These are phyloP conservation scores for Phoma sp. DNA, from an alignment of 2,329 filamentous ascomycete genomes.

Conservation along the genomic window DNA sequence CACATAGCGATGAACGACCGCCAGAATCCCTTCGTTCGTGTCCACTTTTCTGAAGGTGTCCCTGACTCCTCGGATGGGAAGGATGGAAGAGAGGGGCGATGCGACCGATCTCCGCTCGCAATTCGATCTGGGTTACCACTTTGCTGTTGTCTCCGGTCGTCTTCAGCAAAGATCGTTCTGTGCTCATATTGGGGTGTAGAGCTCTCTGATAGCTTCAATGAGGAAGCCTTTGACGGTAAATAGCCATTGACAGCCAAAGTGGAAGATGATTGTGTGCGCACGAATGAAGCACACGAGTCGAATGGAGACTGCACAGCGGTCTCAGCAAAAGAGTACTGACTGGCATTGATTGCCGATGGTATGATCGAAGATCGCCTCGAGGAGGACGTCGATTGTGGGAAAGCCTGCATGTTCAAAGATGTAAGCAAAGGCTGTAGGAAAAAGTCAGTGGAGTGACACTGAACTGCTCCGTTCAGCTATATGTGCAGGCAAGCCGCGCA, in stretches of 20 bases:
- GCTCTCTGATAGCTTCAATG: not conserved
- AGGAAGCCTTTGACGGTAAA: conserved; percentile 7
- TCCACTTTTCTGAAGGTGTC: conserved; percentile 13
- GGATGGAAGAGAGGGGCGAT: not conserved
- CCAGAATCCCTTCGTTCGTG: conserved; percentile 34
- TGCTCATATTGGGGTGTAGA: not conserved
- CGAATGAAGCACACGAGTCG: conserved; percentile 7
- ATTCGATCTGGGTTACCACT: not conserved
- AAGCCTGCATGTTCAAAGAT: conserved; percentile 5
- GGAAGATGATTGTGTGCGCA: conserved; percentile 2
- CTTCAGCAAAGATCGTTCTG: not conserved
- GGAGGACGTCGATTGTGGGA: conserved; percentile 13
- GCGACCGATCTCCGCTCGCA: not conserved
- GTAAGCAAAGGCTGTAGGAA: not conserved
- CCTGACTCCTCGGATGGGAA: not conserved
- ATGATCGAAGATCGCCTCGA: conserved; percentile 16
- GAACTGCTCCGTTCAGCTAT: conserved; percentile 6
- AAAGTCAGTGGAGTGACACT: not conserved
- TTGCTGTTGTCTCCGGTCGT: not conserved
- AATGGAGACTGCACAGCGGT: conserved; percentile 11
- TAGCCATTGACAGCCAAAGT: conserved; percentile 6
- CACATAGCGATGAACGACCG: conserved; percentile 38
- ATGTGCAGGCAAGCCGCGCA: conserved; percentile 2
- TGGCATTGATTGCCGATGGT: not conserved
- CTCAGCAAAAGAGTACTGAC: conserved; percentile 14